Conservation (phyloP, 2,329 filamentous ascomycete species). For the Colletotrichum echinochloae region DNA sequence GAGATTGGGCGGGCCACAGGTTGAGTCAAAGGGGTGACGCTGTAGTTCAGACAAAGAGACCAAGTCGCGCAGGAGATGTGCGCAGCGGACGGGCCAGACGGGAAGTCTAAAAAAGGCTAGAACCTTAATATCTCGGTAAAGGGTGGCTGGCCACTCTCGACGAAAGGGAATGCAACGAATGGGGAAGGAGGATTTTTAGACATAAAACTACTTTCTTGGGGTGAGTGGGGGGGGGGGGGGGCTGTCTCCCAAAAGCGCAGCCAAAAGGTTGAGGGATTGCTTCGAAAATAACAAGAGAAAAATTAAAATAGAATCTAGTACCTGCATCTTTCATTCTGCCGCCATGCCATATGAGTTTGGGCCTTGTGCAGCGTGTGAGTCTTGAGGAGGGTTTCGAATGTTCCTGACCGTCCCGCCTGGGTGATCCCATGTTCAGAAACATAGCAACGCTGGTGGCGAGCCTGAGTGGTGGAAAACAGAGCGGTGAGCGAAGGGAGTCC, state of each 20-base stretch:
- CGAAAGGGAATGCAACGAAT: background rate
- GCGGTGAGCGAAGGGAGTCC: slow-evolving; percentile 21
- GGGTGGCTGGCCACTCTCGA: background rate
- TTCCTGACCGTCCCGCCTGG: slow-evolving; percentile 11
- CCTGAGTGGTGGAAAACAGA: slow-evolving; percentile 19
- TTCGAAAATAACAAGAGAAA: background rate
- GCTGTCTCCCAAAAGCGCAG: background rate
- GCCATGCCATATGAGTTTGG: slow-evolving; percentile 1
- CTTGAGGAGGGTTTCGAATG: slow-evolving; percentile 14
- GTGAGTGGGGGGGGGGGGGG: too few species aligned
- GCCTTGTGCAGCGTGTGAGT: slow-evolving; percentile 7
- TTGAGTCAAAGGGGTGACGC: background rate
- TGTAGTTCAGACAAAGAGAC: slow-evolving; percentile 28
- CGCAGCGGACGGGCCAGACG: slow-evolving; percentile 5
- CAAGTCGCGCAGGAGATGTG: slow-evolving; percentile 11
- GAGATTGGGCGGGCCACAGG: background rate
- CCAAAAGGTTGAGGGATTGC: background rate
- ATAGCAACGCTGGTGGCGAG: slow-evolving; percentile 7
- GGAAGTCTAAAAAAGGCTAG: slow-evolving; percentile 31
- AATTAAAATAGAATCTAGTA: background rate
- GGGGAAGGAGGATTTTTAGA: background rate
- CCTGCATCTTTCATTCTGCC: slow-evolving; percentile 9
- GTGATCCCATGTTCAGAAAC: slow-evolving; percentile 39
- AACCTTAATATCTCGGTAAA: background rate
- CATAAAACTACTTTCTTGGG: background rate